phyloP scores from a whole-genome alignment of 2,329 filamentous ascomycete species.

The Escovopsis sp. region DNA sequence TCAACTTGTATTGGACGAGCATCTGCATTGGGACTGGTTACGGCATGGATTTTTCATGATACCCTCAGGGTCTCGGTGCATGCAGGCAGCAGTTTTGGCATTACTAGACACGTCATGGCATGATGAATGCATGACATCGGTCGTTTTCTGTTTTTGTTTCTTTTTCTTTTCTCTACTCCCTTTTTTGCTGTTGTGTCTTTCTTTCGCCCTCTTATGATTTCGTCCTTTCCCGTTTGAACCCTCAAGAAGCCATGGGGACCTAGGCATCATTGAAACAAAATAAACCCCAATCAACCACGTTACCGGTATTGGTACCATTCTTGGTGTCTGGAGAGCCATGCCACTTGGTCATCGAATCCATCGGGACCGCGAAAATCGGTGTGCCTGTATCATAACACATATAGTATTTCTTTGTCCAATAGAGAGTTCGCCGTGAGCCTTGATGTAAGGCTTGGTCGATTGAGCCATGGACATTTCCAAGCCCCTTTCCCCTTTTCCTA shows the following conservation, averaged over 20 bases:
- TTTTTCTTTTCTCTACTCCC: too few species aligned
- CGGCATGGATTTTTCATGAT: conserved; percentile 19
- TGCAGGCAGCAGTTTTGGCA: conserved; percentile 4
- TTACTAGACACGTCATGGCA: conserved; percentile 1
- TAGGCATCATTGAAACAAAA: too few species aligned
- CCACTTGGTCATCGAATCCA: too few species aligned
- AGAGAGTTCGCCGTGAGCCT: too few species aligned
- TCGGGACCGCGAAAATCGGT: too few species aligned
- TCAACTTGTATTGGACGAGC: conserved; percentile 14
- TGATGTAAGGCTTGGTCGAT: background rate
- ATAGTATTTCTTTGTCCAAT: too few species aligned
- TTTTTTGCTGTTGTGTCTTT: conserved; percentile 14
- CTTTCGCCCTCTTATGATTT: conserved; percentile 8
- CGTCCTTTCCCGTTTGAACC: background rate
- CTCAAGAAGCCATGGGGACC: too few species aligned
- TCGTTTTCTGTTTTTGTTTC: background rate
- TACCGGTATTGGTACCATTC: too few species aligned
- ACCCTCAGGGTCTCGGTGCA: conserved; percentile 14
- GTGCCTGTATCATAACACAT: too few species aligned
- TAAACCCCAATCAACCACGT: too few species aligned
- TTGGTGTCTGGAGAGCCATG: too few species aligned
- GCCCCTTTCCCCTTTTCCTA: background rate
- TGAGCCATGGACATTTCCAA: background rate
- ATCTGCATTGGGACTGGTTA: conserved; percentile 17
- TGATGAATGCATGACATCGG: background rate